Conservation (phyloP, 176 grass and related monocot species). For the Ensete glaucum region DNA sequence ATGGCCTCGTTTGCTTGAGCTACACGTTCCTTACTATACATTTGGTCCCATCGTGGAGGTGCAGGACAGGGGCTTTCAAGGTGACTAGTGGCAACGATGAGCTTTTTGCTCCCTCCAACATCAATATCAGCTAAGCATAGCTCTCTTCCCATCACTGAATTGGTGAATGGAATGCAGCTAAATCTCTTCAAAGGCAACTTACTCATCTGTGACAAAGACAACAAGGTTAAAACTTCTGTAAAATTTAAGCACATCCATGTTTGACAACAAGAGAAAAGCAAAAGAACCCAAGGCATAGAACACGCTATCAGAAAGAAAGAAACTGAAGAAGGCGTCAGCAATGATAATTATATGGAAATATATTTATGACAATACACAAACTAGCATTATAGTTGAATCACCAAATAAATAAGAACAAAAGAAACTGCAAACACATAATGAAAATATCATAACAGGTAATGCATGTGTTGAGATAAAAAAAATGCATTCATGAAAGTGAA, state of each 20-base stretch:
- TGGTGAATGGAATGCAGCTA: constrained; percentile 29
- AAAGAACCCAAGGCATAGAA: too few relatives aligned
- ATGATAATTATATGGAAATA: too few relatives aligned
- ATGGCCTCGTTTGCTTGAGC: constrained; percentile 52
- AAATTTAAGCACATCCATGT: background rate
- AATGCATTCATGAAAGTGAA: too few relatives aligned
- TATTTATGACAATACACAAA: background rate
- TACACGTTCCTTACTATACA: constrained; percentile 60
- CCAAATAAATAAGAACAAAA: background rate
- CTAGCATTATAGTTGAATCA: background rate
- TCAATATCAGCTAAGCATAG: constrained; percentile 34
- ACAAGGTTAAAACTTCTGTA: background rate
- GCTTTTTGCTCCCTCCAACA: constrained; percentile 7
- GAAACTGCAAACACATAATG: background rate
- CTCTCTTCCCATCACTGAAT: constrained; percentile 71
- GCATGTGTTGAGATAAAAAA: too few relatives aligned
- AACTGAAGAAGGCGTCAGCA: background rate
- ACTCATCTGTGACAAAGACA: constrained; percentile 53
- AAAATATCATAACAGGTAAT: background rate
- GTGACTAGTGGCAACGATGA: constrained; percentile 58
- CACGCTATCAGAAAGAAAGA: background rate
- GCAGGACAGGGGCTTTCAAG: constrained; percentile 77
- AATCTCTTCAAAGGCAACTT: constrained; percentile 29
- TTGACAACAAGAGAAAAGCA: too few relatives aligned
- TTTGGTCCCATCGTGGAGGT: constrained; percentile 81